Evolutionary conservation across 75 land plant species (phyloP).

Genomic region (Pinus tabuliformis): DNA sequence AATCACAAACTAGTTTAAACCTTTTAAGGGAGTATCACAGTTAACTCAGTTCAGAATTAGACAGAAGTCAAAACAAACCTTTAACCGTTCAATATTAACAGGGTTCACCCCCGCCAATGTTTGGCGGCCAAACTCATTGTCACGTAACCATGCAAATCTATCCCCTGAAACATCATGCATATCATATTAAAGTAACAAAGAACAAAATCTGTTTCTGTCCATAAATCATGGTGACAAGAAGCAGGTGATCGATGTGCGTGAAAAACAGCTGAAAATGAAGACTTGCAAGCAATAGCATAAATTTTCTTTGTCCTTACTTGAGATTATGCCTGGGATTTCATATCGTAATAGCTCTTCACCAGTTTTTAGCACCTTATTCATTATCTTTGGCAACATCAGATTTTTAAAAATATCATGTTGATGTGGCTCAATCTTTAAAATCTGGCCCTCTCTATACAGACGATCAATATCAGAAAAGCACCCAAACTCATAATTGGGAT

Average conservation of each 20-base stretch:
- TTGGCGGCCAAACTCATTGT: slow-evolving; percentile 82
- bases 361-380: slow-evolving; percentile 19
- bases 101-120: slow-evolving; percentile 86
- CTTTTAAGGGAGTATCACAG: background rate
- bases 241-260: no score
- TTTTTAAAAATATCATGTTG: slow-evolving; percentile 1
- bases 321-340: slow-evolving; percentile 54
- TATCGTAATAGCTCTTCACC: slow-evolving; percentile 49
- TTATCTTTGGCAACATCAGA: slow-evolving; percentile 13
- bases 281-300: slow-evolving; percentile 1
- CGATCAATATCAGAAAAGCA: slow-evolving; percentile 77
- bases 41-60: background rate
- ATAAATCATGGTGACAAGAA: background rate
- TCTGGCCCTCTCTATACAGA: slow-evolving; percentile 54
- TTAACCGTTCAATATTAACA: slow-evolving; percentile 65
- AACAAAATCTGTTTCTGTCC: background rate
- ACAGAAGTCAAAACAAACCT: slow-evolving; percentile 27
- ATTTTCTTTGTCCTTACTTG: slow-evolving; percentile 29
- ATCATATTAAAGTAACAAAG: background rate
- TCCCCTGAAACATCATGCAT: slow-evolving; percentile 41
- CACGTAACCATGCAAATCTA: slow-evolving; percentile 85
- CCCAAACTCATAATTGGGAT: slow-evolving; percentile 51
- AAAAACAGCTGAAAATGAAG: background rate
- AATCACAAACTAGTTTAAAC: background rate
- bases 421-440: slow-evolving; percentile 31